A percentile compares a stretch with the other conserved stretches of the same genome.
phyloP scores from a whole-genome alignment of 495 filamentous ascomycete genomes.

The Annulohypoxylon stygium region DNA sequence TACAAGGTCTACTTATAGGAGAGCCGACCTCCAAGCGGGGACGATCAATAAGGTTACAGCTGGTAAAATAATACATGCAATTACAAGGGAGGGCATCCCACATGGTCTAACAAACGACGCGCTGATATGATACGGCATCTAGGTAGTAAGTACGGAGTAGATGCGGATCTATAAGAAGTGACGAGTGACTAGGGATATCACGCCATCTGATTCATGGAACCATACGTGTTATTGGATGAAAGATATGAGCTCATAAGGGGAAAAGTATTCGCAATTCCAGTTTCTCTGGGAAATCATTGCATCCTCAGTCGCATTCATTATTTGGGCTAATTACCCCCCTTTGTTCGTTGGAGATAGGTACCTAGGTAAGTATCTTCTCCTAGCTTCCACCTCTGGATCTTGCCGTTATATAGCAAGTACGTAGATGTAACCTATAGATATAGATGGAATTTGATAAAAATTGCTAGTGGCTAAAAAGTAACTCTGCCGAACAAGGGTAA shows the following conservation, averaged over 20 bases:
- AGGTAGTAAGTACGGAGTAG: not conserved
- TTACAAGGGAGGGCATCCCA: not conserved
- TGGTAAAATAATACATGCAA: not conserved
- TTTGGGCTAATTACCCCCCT: too few species aligned
- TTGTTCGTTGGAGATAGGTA: too few species aligned
- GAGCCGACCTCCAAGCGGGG: conserved; percentile 5
- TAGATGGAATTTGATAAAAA: too few species aligned
- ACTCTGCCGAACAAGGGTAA: too few species aligned
- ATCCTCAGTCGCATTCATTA: too few species aligned
- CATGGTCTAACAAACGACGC: not conserved
- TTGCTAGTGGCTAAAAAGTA: too few species aligned
- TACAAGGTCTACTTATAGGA: not conserved
- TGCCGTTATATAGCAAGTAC: too few species aligned
- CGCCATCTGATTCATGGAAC: not conserved
- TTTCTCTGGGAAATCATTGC: not conserved
- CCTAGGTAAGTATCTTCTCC: too few species aligned
- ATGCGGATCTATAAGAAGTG: not conserved
- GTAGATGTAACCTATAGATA: too few species aligned
- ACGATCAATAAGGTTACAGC: not conserved
- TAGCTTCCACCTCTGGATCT: too few species aligned
- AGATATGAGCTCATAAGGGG: not conserved
- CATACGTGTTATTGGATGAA: not conserved
- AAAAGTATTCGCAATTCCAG: conserved; percentile 3
- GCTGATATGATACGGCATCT: not conserved
- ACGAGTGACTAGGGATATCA: not conserved